Evolutionary conservation across 306 rosid genomes (phyloP).

Genomic region (Ormosia emarginata): DNA sequence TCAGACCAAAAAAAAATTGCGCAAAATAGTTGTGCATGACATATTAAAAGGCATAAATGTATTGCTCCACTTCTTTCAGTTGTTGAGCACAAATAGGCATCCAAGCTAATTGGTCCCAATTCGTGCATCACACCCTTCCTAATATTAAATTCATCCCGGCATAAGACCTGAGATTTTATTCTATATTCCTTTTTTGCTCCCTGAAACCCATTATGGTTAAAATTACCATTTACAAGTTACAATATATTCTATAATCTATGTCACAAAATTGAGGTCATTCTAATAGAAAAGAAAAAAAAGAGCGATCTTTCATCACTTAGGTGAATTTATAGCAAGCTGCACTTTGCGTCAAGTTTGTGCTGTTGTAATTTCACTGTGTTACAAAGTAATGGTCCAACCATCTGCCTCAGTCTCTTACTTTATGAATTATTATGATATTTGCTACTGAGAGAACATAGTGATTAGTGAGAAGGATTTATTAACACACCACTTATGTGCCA

Average conservation of each 20-base stretch:
- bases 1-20: neutral
- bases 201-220: neutral
- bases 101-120: slow-evolving; percentile 17
- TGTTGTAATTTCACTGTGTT: slow-evolving; percentile 10
- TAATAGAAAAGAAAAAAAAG: neutral
- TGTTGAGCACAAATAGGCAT: slow-evolving; percentile 20
- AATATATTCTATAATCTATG: neutral
- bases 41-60: too few species aligned
- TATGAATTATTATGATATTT: slow-evolving; percentile 33
- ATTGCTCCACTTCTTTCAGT: slow-evolving; percentile 6
- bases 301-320: neutral
- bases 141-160: neutral
- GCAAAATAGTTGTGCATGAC: neutral
- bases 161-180: neutral
- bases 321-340: slow-evolving; percentile 12
- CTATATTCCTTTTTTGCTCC: neutral
- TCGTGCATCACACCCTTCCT: slow-evolving; percentile 16
- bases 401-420: neutral
- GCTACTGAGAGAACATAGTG: slow-evolving; percentile 25
- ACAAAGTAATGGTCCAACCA: slow-evolving; percentile 40
- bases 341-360: slow-evolving; percentile 24
- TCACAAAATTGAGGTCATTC: neutral
- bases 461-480: slow-evolving; percentile 43
- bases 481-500: slow-evolving; percentile 46
- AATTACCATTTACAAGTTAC: neutral